These are phyloP conservation scores for Arthrobotrys sinensis DNA, from an alignment of 2,329 filamentous ascomycete species.

Conservation along the genomic window DNA sequence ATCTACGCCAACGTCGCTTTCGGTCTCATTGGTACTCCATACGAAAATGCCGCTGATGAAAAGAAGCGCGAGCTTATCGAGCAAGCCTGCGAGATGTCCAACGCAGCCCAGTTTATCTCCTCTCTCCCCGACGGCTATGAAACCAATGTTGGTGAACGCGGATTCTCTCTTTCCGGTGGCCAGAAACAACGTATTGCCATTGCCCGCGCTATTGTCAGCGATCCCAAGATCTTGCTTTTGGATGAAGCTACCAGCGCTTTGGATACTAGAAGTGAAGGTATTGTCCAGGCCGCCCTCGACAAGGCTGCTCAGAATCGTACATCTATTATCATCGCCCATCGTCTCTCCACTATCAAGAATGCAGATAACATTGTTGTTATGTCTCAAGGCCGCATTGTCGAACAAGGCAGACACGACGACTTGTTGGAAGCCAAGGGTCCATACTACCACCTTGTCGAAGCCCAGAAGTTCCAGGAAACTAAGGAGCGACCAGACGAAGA, in stretches of 20 bases:
- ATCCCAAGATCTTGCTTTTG: slow-evolving; percentile 80
- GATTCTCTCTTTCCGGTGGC: slow-evolving; percentile 91
- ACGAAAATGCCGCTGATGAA: slow-evolving; percentile 78
- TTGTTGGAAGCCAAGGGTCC: slow-evolving; percentile 79
- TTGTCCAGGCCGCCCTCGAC: slow-evolving; percentile 93
- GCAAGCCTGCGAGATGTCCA: slow-evolving; percentile 88
- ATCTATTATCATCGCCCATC: slow-evolving; percentile 95
- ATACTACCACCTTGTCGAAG: slow-evolving; percentile 88
- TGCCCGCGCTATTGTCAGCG: slow-evolving; percentile 68
- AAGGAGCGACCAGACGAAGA: slow-evolving; percentile 73
- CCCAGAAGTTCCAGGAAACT: slow-evolving; percentile 82
- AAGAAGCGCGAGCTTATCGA: slow-evolving; percentile 80
- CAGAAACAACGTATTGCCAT: slow-evolving; percentile 88
- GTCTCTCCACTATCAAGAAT: slow-evolving; percentile 92
- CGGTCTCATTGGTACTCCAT: slow-evolving; percentile 86
- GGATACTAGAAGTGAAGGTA: slow-evolving; percentile 93
- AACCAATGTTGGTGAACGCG: slow-evolving; percentile 94
- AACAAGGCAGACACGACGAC: slow-evolving; percentile 89
- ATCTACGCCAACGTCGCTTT: slow-evolving; percentile 93
- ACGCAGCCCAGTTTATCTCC: slow-evolving; percentile 92
- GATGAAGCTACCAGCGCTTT: slow-evolving; percentile 96
- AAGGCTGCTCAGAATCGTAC: slow-evolving; percentile 87
- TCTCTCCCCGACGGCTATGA: slow-evolving; percentile 88
- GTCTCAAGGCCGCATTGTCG: slow-evolving; percentile 85
- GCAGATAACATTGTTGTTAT: slow-evolving; percentile 98